Percentiles rank a stretch among this genome's conserved stretches.
Evolutionary conservation across 345 rosid species (phyloP).

Genomic region (Salix dunnii): DNA sequence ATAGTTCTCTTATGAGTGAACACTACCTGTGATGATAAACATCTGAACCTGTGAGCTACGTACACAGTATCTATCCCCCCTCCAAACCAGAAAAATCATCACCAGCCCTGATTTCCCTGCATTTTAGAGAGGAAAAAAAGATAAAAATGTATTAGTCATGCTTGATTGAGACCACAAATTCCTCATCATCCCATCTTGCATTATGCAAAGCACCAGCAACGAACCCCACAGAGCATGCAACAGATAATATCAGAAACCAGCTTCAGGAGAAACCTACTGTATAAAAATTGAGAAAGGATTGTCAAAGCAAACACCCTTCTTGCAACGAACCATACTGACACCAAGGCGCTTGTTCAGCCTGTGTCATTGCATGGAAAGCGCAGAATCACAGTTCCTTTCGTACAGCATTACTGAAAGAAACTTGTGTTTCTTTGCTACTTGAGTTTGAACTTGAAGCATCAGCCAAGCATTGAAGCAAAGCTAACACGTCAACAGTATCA

Average conservation of each 20-base stretch:
- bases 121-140: not conserved
- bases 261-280: not conserved
- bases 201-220: not conserved
- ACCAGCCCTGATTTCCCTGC: slow-evolving; percentile 5
- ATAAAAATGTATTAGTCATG: not conserved
- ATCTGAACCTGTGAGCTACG: slow-evolving; percentile 9
- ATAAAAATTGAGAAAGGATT: not conserved
- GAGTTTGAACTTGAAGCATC: slow-evolving; percentile 8
- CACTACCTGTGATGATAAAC: slow-evolving; percentile 3
- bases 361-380: not conserved
- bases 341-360: not conserved
- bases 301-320: not conserved
- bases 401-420: not conserved
- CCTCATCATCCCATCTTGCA: not conserved
- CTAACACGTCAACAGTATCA: slow-evolving; percentile 20
- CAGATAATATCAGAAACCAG: not conserved
- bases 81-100: not conserved
- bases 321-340: not conserved
- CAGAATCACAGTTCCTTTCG: not conserved
- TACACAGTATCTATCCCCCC: not conserved
- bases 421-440: not conserved
- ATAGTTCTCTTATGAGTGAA: not conserved
- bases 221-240: not conserved
- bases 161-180: not conserved
- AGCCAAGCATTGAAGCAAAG: slow-evolving; percentile 23